phyloP scores from a whole-genome alignment of 208 protist genomes.

The Naegleria lovaniensis region DNA sequence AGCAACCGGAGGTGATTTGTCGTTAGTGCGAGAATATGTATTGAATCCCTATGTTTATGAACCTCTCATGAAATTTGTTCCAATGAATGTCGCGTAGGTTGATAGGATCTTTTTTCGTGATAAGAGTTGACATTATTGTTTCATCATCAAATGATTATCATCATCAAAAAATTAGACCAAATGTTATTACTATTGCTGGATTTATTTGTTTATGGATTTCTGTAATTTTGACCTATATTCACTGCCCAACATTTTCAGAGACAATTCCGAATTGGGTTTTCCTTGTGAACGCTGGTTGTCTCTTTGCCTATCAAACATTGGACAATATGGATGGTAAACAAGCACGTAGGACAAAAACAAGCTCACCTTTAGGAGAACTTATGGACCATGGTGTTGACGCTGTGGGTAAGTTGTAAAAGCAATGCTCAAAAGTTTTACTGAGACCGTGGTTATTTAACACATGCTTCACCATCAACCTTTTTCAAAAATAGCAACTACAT shows the following conservation, averaged over 20 bases:
- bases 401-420: not conserved
- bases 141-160: not conserved
- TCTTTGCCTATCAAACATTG: constrained; percentile 81
- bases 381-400: constrained; percentile 90
- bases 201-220: not conserved
- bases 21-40: not conserved
- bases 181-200: not conserved
- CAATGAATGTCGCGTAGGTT: not conserved
- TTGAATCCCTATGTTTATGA: constrained; percentile 7
- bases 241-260: constrained; percentile 1
- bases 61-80: not conserved
- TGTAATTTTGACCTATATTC: not conserved
- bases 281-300: constrained; percentile 55
- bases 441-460: not conserved
- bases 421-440: not conserved
- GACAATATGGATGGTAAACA: constrained; percentile 92
- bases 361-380: constrained; percentile 81
- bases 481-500: not conserved
- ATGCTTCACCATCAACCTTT: too few species aligned
- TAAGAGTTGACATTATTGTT: too few species aligned
- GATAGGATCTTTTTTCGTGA: not conserved
- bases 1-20: not conserved
- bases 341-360: constrained; percentile 73
- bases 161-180: not conserved
- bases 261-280: constrained; percentile 67